phyloP scores from a whole-genome alignment of 228 moss, liverwort and hornwort genomes.

The Sphagnum magellanicum region DNA sequence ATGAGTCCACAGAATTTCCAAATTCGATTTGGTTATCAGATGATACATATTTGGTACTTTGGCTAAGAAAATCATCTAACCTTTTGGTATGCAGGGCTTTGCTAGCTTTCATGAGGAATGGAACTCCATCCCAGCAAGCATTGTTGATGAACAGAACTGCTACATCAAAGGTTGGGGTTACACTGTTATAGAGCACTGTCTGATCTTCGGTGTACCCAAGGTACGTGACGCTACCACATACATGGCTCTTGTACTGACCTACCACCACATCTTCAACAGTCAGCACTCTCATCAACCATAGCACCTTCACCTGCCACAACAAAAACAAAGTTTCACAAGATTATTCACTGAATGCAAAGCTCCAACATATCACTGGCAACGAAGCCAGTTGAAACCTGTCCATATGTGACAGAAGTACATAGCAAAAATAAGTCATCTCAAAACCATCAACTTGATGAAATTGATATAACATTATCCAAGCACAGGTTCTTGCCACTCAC shows the following conservation, averaged over 20 bases:
- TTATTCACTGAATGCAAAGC: no score
- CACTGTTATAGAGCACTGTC: constrained; percentile 49
- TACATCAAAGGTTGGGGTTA: constrained; percentile 82
- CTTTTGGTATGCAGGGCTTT: constrained; percentile 57
- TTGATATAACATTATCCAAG: no score
- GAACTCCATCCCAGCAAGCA: constrained; percentile 90
- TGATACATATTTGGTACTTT: no score
- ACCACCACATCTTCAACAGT: constrained; percentile 50
- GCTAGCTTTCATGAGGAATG: constrained; percentile 88
- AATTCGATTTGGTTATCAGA: no score
- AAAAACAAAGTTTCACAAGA: no score
- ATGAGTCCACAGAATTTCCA: no score
- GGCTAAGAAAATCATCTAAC: constrained; percentile 1
- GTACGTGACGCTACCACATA: constrained; percentile 33
- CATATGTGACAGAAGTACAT: no score
- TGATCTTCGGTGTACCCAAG: constrained; percentile 39
- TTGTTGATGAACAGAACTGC: constrained; percentile 80
- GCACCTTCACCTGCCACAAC: constrained; percentile 74
- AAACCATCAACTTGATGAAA: no score
- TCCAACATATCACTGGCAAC: no score
- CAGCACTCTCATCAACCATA: constrained; percentile 70
- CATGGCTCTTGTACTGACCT: constrained; percentile 71
- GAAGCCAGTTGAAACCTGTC: no score
- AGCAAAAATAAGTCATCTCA: no score
- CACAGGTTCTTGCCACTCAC: no score